Base-by-base conservation (phyloP, 2,329 filamentous ascomycete species). In the Aspergillus nomiae region DNA sequence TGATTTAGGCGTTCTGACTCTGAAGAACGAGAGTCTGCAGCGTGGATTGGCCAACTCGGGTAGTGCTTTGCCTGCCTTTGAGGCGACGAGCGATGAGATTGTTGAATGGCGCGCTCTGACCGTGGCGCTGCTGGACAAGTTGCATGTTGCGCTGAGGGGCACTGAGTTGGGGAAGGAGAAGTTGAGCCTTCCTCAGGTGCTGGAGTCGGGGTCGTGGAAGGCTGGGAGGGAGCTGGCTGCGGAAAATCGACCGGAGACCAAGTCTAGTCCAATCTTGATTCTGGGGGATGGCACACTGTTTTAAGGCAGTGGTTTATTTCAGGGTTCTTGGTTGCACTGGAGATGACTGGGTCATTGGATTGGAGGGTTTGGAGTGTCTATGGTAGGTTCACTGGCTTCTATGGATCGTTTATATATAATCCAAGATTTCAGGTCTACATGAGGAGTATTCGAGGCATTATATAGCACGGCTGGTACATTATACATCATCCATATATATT, bases 31-130 rank as follows among this genome's bases (percentile, higher is more conserved):
- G 0, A 79, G 81, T 3, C 58, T 77, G 54, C 75, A 81, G 46
- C 70, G 78, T 6, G 85, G 85, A 0, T 71, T 82, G 16, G 67
- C 77, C 16, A 77, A 83, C 60, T 88, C 76, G 79, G 70, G 73
- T 19, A 41, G 68, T 34, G 53, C 65, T 11, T 66, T 79, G 34
- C 74, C 77, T 5, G 69, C 87, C 76, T 89, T 88, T 63, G 83
- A 86, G 65, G 83, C 85, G 0, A 80, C 83, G 14, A 85, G 87
- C 62, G 86, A 89, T 67, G 86, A 87, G 2, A 82, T 89, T 55
- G 87, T 89, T 0, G 87, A 89, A 71, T 89, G 87, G 87, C 80
- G 87, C n/a, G 87, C 85, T 10, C 82, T 87, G 63, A 89, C 87
- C 0, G 82, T 89, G 8, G 86, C 85, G 0, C 79, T 89, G 61